Evolutionary conservation across 1,139 yeast genomes (phyloP), one percentile per base, ranked within the genome.

Genomic region (Meyerozyma guilliermondii): DNA sequence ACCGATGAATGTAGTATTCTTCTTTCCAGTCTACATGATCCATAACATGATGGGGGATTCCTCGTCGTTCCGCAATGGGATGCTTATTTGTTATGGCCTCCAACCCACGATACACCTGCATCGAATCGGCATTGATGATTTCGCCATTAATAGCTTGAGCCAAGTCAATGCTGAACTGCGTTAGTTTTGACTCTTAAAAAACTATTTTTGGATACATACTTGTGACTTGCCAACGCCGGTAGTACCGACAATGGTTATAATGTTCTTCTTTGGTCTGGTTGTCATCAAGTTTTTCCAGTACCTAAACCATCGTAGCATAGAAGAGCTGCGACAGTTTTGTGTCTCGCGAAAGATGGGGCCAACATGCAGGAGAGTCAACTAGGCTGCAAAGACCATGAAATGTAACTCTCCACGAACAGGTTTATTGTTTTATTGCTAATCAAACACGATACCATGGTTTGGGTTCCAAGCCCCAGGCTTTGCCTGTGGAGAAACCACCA

Each of bases 151-250:
- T 73, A 18, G 76, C 74, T 49, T 76, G 73, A 7, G 98, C 97
- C 13, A 92, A 62, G 47, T 89, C 95, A 6, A 89, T 82, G 43
- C 86, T 77, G 48, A 84, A 76, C 76, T 78, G 41, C 11, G 36
- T 17, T 11, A 13, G 37, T 43, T 37, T 14, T 5, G 22, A 14
- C 29, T 14, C 31, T 20, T 11, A 7, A 18, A 22, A 5, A 20
- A 27, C 10, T 5, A 16, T 20, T 29, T n/a, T 13, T 7, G 11
- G 7, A 14, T 29, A 54, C 80, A 59, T 55, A 81, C 75, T 54
- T 89, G 87, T 1, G 97, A 91, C 58, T 92, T 92, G 0, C 98
- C 98, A n/a, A 89, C 98, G 1, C 98, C 98, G 0, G 98, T 92
- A 31, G 97, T 91, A 0, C 98, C 98, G 7, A 87, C 87, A n/a